phyloP scores from a whole-genome alignment of 176 grass and related monocot species.

The Zea mays region Zm-B73-REFERENCE-NAM-5.0 NC_050096.1:290098001-290098500 shows the following conservation, averaged over 20 bases:
- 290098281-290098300: conserved; percentile 25
- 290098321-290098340: conserved; percentile 72
- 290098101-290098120: conserved; percentile 32
- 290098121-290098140: background rate
- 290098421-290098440: conserved; percentile 98
- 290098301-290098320: conserved; percentile 67
- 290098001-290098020: background rate
- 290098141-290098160: background rate
- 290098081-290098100: conserved; percentile 1
- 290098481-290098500: conserved; percentile 79
- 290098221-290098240: background rate
- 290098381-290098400: conserved; percentile 86
- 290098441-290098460: conserved; percentile 91
- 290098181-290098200: background rate
- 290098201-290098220: background rate
- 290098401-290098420: conserved; percentile 97
- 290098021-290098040: conserved; percentile 18
- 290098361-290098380: conserved; percentile 53
- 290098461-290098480: conserved; percentile 85
- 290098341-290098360: conserved; percentile 73
- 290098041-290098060: conserved; percentile 10
- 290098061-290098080: conserved; percentile 3
- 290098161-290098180: background rate
- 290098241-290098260: conserved; percentile 12
- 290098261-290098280: background rate